These are phyloP conservation scores for Xerocomus tenax DNA, from an alignment of 1,284 basidiomycete genomes.

Conservation along the genomic window DNA sequence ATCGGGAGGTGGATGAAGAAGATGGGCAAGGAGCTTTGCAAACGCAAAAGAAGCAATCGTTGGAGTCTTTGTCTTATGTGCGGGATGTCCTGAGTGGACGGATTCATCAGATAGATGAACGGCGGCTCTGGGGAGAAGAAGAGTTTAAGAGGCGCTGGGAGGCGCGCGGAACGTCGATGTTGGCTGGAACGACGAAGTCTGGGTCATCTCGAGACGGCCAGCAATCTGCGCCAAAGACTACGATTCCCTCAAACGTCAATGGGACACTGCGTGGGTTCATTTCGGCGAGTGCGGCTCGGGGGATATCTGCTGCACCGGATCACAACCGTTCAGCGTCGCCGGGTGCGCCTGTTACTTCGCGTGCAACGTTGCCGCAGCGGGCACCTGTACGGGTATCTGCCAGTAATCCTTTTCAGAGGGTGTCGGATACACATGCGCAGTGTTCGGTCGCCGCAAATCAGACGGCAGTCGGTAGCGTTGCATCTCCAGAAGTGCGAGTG, in stretches of 20 bases:
- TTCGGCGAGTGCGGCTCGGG: constrained; percentile 15
- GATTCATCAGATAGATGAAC: constrained; percentile 50
- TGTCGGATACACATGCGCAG: constrained; percentile 1
- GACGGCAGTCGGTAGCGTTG: too few species aligned
- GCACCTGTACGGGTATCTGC: constrained; percentile 26
- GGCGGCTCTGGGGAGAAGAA: constrained; percentile 51
- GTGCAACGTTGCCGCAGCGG: constrained; percentile 7
- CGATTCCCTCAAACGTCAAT: constrained; percentile 17
- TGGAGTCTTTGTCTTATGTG: constrained; percentile 67
- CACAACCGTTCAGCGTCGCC: constrained; percentile 48
- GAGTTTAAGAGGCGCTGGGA: constrained; percentile 34
- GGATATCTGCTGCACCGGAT: constrained; percentile 40
- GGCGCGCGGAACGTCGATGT: constrained; percentile 8
- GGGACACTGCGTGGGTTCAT: constrained; percentile 21
- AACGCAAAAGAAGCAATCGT: constrained; percentile 52
- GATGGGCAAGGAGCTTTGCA: constrained; percentile 33
- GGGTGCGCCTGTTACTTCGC: constrained; percentile 7
- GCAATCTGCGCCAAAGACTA: constrained; percentile 11
- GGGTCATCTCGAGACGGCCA: constrained; percentile 14
- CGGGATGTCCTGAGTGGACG: constrained; percentile 59
- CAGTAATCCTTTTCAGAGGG: constrained; percentile 26
- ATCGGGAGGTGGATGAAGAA: constrained; percentile 37
- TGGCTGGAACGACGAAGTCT: constrained; percentile 4
- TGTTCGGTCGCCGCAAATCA: neutral
- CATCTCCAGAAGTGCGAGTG: neutral